Evolutionary conservation across 768 basidiomycete genomes (phyloP), one percentile per base, ranked within the genome.

Genomic region (Ramaria rubella): DNA sequence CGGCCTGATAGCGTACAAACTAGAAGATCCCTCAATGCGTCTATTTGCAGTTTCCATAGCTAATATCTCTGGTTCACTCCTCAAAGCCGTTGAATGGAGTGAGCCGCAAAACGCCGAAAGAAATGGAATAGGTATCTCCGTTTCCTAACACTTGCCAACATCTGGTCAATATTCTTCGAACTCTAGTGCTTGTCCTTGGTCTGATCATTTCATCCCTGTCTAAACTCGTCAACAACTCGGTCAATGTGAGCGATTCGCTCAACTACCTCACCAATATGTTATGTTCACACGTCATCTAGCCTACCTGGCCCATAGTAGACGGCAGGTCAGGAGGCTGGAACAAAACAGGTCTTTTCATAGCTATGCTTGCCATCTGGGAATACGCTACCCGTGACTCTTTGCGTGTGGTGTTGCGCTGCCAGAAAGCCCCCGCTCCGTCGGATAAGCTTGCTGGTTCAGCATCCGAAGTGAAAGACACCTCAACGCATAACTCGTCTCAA

Each of bases 171-270:
- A 24, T 50, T 11, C 21, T 0, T 55, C 34, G 17, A 11, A n/a
- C 4, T 30, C 48, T 52, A 90, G 89, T 86, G 1, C 74, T 82
- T 38, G 79, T 81, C 2, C 65, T 84, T 19, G 91, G 90, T 1
- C 71, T 93, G 15, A 63, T 89, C 26, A 58, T 86, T 5, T 79
- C 86, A 0, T 80, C 85, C 1, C 60, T 91, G 17, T 75, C 83
- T 19, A 94, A 94, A 66, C 86, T 87, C 60, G 75, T 80, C 14
- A 90, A 92, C 63, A 78, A 89, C 64, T 82, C 85, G 0, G 91
- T 88, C 60, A 92, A 92, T 63, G 90, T 90, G 60, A 24, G 44
- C 46, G 29, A 48, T 7, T 49, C 2, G 15, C 31, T 19, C 5
- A 21, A 5, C 19, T 45, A 14, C 14, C 4, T 23, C 4, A 33